These are phyloP conservation scores for Botryotinia narcissicola DNA, from an alignment of 2,329 filamentous ascomycete species.

Conservation along the genomic window DNA sequence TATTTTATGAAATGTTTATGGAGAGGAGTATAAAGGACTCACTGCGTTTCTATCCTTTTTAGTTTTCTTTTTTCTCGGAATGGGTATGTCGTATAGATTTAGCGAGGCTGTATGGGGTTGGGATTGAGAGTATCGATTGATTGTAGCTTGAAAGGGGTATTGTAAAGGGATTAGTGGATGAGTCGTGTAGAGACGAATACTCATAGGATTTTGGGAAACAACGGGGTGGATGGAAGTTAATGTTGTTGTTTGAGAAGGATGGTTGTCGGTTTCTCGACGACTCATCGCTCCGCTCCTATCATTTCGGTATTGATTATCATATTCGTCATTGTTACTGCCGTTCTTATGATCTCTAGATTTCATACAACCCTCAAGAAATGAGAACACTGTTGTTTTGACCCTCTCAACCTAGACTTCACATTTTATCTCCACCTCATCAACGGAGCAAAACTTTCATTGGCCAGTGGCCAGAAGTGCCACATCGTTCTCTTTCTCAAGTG, in stretches of 20 bases:
- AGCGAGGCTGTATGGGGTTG: too few species aligned
- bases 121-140: fast-evolving
- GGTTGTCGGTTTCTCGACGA: background rate
- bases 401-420: fast-evolving
- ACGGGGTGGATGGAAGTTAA: background rate
- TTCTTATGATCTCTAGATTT: fast-evolving
- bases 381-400: fast-evolving
- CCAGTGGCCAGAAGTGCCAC: background rate
- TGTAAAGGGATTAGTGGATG: too few species aligned
- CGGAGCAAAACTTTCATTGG: background rate
- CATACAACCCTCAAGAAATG: background rate
- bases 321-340: fast-evolving
- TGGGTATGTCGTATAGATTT: too few species aligned
- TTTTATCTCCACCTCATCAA: background rate
- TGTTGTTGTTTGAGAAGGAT: fast-evolving
- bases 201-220: too few species aligned
- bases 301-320: background rate
- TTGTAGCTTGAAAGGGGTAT: too few species aligned
- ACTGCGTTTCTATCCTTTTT: fast-evolving
- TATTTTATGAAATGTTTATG: fast-evolving
- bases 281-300: background rate
- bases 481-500: background rate
- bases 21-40: too few species aligned
- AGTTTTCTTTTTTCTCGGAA: too few species aligned
- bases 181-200: too few species aligned